A percentile compares a stretch with the other conserved stretches of the same genome.
These are phyloP conservation scores for Halophytophthora polymorphica DNA, from an alignment of 352 stramenopile species.

Conservation along the genomic window DNA sequence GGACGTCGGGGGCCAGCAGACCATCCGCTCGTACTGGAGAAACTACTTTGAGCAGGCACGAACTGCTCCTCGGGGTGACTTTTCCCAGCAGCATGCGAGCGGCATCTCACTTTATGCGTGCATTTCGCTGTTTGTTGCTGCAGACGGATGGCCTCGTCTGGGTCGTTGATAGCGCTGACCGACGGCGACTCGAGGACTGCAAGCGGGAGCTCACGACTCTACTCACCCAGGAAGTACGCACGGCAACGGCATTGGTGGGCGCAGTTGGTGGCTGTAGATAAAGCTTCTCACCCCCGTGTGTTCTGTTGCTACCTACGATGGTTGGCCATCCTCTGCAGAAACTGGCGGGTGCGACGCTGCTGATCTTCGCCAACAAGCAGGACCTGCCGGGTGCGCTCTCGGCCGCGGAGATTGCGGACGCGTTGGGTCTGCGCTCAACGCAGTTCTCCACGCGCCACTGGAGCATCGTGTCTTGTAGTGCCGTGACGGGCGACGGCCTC, in stretches of 20 bases:
- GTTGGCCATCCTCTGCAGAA: constrained; percentile 68
- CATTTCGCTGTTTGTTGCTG: background rate
- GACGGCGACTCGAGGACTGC: constrained; percentile 93
- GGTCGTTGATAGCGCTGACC: constrained; percentile 97
- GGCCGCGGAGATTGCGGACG: constrained; percentile 88
- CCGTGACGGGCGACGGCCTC: constrained; percentile 94
- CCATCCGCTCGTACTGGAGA: constrained; percentile 98
- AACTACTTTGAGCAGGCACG: constrained; percentile 98
- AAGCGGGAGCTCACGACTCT: constrained; percentile 87
- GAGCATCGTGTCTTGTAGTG: constrained; percentile 95
- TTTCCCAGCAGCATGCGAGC: background rate
- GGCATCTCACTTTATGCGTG: background rate
- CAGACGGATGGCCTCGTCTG: constrained; percentile 99
- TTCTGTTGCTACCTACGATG: background rate
- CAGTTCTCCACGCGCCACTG: constrained; percentile 86
- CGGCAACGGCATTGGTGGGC: background rate
- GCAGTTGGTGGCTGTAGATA: background rate
- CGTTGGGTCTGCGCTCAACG: constrained; percentile 78
- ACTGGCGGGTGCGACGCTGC: constrained; percentile 95
- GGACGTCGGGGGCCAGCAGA: constrained; percentile 99
- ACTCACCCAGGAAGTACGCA: constrained; percentile 80
- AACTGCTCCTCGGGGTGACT: background rate
- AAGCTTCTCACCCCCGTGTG: background rate
- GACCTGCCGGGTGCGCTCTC: constrained; percentile 93
- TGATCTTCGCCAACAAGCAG: constrained; percentile 99